Evolutionary conservation across 2,329 filamentous ascomycete genomes (phyloP).

Genomic region (Westerdykella sp.): DNA sequence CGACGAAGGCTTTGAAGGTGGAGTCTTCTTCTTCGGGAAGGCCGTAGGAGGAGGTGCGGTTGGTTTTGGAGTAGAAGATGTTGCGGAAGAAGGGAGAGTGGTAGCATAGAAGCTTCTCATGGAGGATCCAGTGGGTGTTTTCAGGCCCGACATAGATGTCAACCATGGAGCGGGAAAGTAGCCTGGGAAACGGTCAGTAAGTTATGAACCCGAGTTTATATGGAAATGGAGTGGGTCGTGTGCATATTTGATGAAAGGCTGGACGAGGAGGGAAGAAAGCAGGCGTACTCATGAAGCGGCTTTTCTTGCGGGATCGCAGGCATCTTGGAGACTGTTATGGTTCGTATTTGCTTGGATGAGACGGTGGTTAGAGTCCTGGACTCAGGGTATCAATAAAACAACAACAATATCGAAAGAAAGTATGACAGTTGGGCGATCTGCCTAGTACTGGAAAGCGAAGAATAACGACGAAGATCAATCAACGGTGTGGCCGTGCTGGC

Average conservation of each 20-base stretch:
- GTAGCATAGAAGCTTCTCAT: conserved; percentile 52
- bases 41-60: conserved; percentile 38
- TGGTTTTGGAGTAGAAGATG: conserved; percentile 42
- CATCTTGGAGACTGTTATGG: conserved; percentile 4
- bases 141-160: conserved; percentile 51
- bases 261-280: background rate
- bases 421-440: background rate
- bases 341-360: background rate
- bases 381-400: background rate
- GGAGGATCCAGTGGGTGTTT: conserved; percentile 51
- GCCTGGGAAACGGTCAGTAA: conserved; percentile 28
- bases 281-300: conserved; percentile 11
- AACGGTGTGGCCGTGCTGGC: conserved; percentile 18
- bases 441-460: background rate
- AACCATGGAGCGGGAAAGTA: conserved; percentile 50
- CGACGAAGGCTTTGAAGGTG: conserved; percentile 48
- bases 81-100: conserved; percentile 50
- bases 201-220: background rate
- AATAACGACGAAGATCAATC: conserved; percentile 1
- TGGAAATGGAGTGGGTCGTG: background rate
- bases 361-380: background rate
- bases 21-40: conserved; percentile 49
- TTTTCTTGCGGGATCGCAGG: conserved; percentile 7
- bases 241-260: background rate
- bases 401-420: background rate